Conservation (phyloP, 306 rosid genomes). For the Geum urbanum region DNA sequence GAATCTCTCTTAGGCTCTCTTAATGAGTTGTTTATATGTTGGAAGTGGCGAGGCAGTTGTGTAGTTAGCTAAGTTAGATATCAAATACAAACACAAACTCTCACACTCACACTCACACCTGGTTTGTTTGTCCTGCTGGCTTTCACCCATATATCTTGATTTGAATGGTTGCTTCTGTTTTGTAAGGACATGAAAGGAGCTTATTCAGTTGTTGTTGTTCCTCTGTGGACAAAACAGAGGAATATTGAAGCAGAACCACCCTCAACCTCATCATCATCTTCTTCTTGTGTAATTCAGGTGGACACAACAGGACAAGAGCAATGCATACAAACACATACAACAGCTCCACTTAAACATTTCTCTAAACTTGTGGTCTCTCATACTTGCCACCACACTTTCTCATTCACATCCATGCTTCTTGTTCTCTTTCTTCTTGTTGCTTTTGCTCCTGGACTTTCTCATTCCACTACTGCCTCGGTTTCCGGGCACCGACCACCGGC, state of each 20-base stretch:
- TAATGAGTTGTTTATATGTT: conserved; percentile 35
- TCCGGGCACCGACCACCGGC: conserved; percentile 34
- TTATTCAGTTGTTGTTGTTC: conserved; percentile 29
- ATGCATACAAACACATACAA: conserved; percentile 50
- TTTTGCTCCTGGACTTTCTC: conserved; percentile 45
- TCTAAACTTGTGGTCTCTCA: conserved; percentile 41
- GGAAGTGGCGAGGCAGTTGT: conserved; percentile 50
- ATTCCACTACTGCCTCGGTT: conserved; percentile 29
- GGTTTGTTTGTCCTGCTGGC: conserved; percentile 12
- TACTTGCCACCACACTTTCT: conserved; percentile 27
- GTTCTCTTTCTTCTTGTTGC: conserved; percentile 55
- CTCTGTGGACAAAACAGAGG: conserved; percentile 46
- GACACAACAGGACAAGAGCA: conserved; percentile 67
- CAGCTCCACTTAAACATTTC: conserved; percentile 44
- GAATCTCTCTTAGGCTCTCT: conserved; percentile 5
- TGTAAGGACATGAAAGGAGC: conserved; percentile 64
- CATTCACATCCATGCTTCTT: conserved; percentile 43
- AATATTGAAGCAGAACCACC: conserved; percentile 32
- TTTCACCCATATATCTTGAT: conserved; percentile 19
- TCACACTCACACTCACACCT: background rate
- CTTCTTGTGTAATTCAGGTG: conserved; percentile 27
- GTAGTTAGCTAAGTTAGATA: conserved; percentile 3
- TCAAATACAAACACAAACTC: background rate
- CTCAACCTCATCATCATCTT: background rate
- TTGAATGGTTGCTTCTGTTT: conserved; percentile 42